phyloP scores from a whole-genome alignment of 768 basidiomycete genomes.

The Leucosporidium creatinivorum region DNA sequence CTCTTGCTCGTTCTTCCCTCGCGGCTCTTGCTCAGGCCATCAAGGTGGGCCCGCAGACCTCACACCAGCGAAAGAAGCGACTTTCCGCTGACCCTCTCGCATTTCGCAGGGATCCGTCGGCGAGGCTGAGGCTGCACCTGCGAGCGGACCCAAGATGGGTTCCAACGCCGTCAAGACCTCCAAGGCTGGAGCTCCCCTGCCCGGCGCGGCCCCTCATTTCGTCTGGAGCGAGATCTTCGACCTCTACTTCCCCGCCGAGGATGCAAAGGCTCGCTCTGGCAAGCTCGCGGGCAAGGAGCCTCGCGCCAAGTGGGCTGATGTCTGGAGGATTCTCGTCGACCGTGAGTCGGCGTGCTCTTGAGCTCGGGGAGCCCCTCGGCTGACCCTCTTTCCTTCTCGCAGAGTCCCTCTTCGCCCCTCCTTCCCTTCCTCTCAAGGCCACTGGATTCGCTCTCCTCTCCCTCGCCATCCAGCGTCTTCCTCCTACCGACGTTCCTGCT shows the following conservation, averaged over 20 bases:
- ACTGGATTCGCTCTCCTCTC: conserved; percentile 94
- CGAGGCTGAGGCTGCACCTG: conserved; percentile 51
- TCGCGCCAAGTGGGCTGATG: conserved; percentile 73
- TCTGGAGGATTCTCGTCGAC: conserved; percentile 84
- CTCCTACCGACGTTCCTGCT: conserved; percentile 63
- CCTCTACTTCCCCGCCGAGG: conserved; percentile 52
- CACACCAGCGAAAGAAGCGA: neutral
- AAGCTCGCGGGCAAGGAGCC: conserved; percentile 24
- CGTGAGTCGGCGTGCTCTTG: conserved; percentile 50
- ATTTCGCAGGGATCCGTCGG: neutral
- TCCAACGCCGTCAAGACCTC: conserved; percentile 32
- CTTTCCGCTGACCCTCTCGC: conserved; percentile 19
- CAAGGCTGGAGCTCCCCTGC: conserved; percentile 41
- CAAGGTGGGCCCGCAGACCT: conserved; percentile 51
- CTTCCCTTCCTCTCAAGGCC: conserved; percentile 77
- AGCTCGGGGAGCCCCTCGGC: too few species aligned
- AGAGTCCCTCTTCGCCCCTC: conserved; percentile 82
- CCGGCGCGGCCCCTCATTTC: conserved; percentile 76
- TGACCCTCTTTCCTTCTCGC: neutral
- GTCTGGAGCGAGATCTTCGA: conserved; percentile 82
- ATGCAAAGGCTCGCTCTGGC: conserved; percentile 33
- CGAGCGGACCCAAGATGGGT: conserved; percentile 15
- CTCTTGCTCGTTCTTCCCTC: conserved; percentile 70
- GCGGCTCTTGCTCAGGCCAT: conserved; percentile 63
- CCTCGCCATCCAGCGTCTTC: conserved; percentile 63